A percentile compares a stretch with the other conserved stretches of the same genome.
phyloP scores from a whole-genome alignment of 1,139 yeast genomes.

The Zygosaccharomyces pseudobailii region DNA sequence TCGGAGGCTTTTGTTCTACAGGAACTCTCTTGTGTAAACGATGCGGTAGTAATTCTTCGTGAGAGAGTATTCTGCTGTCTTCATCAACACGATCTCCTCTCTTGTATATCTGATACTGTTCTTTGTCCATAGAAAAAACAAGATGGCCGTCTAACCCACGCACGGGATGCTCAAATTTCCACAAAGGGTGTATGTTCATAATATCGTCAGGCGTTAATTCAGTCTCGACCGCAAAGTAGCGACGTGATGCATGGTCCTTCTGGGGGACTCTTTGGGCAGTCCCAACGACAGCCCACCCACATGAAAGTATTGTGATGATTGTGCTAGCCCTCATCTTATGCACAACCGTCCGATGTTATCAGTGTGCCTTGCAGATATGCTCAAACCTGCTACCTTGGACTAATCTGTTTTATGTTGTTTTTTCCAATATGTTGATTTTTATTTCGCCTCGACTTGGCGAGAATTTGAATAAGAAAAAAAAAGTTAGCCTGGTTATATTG shows the following conservation, averaged over 20 bases:
- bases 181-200: constrained; percentile 37
- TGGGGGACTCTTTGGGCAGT: constrained; percentile 29
- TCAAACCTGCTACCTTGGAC: neutral
- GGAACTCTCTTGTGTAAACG: constrained; percentile 45
- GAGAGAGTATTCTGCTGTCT: constrained; percentile 39
- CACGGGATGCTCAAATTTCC: constrained; percentile 55
- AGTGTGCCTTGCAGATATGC: neutral
- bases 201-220: constrained; percentile 33
- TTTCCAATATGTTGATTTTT: neutral
- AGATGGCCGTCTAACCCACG: constrained; percentile 55
- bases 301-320: constrained; percentile 4
- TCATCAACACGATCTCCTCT: constrained; percentile 1
- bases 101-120: constrained; percentile 17
- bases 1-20: constrained; percentile 30
- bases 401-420: constrained; percentile 1
- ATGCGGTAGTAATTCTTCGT: constrained; percentile 50
- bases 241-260: constrained; percentile 33
- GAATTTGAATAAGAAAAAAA: neutral
- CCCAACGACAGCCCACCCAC: neutral
- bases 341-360: neutral
- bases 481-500: neutral
- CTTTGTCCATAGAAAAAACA: constrained; percentile 51
- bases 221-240: constrained; percentile 58
- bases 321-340: constrained; percentile 7
- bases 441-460: neutral